A percentile compares a stretch with the other conserved stretches of the same genome.
These are phyloP conservation scores for Pseudogymnoascus verrucosus DNA, from an alignment of 2,329 filamentous ascomycete species.

Conservation along the genomic window DNA sequence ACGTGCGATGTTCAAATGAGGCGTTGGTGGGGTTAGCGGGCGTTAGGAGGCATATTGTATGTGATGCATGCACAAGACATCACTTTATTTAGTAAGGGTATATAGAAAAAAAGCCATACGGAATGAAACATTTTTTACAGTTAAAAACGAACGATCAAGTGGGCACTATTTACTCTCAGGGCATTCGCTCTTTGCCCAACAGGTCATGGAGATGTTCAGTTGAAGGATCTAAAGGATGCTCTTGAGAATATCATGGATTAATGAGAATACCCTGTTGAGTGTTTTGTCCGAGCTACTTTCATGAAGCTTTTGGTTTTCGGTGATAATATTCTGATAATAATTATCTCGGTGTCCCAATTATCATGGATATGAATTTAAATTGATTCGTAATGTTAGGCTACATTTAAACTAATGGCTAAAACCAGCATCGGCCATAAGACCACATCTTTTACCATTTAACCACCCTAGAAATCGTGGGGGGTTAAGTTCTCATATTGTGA, in stretches of 20 bases:
- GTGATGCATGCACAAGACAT: background rate
- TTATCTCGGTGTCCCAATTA: background rate
- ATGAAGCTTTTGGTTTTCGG: background rate
- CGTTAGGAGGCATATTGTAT: constrained; percentile 2
- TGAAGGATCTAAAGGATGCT: background rate
- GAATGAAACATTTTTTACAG: background rate
- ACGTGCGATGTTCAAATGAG: background rate
- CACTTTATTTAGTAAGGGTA: background rate
- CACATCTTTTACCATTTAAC: background rate
- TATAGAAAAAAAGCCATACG: background rate
- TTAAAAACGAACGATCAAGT: background rate
- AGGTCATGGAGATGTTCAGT: background rate
- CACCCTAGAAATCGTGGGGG: background rate
- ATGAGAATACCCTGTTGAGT: background rate
- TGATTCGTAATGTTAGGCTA: background rate
- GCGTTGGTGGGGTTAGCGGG: constrained; percentile 1
- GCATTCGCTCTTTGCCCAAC: background rate
- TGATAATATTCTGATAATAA: background rate
- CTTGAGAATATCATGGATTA: background rate
- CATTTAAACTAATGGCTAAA: background rate
- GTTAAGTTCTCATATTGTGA: background rate
- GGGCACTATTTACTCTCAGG: too few species aligned
- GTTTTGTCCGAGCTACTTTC: background rate
- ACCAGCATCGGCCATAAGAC: background rate
- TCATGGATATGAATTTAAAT: background rate